These are phyloP conservation scores for Spathaspora passalidarum DNA, from an alignment of 805 yeast species.

Conservation along the genomic window DNA sequence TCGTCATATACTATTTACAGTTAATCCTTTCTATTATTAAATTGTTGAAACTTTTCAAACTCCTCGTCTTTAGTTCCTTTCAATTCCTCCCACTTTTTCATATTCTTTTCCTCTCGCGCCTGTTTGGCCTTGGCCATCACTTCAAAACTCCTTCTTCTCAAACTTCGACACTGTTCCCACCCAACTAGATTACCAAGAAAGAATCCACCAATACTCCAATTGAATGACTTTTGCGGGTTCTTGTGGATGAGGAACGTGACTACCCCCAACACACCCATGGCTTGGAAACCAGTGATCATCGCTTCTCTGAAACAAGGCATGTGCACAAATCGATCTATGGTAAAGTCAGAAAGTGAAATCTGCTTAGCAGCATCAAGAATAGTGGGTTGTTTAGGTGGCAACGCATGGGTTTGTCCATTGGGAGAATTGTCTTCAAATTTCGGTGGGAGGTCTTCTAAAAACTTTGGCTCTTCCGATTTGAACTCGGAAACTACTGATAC, in stretches of 20 bases:
- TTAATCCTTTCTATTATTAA: conserved; percentile 9
- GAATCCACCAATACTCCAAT: conserved; percentile 84
- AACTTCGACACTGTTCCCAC: conserved; percentile 89
- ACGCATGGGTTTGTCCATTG: conserved; percentile 8
- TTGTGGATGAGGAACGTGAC: conserved; percentile 68
- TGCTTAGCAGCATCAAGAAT: conserved; percentile 38
- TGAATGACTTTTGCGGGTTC: conserved; percentile 57
- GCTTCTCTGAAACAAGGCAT: conserved; percentile 84
- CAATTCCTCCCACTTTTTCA: conserved; percentile 25
- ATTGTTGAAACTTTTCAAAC: conserved; percentile 25
- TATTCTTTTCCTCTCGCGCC: conserved; percentile 32
- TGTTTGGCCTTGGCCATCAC: conserved; percentile 70
- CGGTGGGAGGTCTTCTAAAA: conserved; percentile 52
- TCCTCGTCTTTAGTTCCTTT: conserved; percentile 20
- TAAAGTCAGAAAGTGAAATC: conserved; percentile 50
- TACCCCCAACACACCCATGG: conserved; percentile 67
- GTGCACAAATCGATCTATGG: conserved; percentile 44
- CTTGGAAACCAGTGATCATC: conserved; percentile 68
- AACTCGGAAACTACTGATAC: conserved; percentile 34
- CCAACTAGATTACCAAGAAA: conserved; percentile 76
- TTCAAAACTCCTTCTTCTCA: conserved; percentile 61
- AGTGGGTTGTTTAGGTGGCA: conserved; percentile 9
- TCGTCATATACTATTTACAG: not conserved
- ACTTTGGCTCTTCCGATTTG: conserved; percentile 11
- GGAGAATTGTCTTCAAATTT: conserved; percentile 41